These are phyloP conservation scores for Penicillium goetzii DNA, from an alignment of 495 filamentous ascomycete genomes.

Conservation along the genomic window DNA sequence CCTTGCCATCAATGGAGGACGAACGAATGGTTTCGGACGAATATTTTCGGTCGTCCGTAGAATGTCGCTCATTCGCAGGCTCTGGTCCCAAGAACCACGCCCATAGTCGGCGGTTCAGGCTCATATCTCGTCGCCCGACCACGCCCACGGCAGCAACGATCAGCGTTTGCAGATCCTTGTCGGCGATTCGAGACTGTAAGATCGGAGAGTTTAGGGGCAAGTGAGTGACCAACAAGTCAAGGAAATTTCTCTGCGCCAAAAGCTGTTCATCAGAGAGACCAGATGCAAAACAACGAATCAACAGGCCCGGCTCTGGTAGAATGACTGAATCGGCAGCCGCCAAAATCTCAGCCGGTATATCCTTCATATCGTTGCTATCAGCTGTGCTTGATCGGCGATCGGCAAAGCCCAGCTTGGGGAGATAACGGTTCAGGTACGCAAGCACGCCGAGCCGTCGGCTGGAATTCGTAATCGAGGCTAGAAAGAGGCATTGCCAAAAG, in stretches of 20 bases:
- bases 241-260: slow-evolving; percentile 89
- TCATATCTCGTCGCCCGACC: slow-evolving; percentile 89
- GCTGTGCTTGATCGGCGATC: slow-evolving; percentile 39
- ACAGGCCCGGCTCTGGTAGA: slow-evolving; percentile 87
- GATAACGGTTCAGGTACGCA: slow-evolving; percentile 76
- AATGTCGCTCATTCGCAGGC: slow-evolving; percentile 50
- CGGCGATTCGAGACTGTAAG: slow-evolving; percentile 70
- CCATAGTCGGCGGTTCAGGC: slow-evolving; percentile 91
- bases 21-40: slow-evolving; percentile 50
- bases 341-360: slow-evolving; percentile 35
- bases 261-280: slow-evolving; percentile 89
- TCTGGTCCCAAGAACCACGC: slow-evolving; percentile 94
- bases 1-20: slow-evolving; percentile 45
- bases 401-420: slow-evolving; percentile 69
- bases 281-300: slow-evolving; percentile 87
- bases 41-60: slow-evolving; percentile 52
- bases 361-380: slow-evolving; percentile 27
- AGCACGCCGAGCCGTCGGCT: slow-evolving; percentile 83
- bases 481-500: slow-evolving; percentile 98
- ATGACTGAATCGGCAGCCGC: slow-evolving; percentile 72
- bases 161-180: slow-evolving; percentile 76
- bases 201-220: slow-evolving; percentile 86
- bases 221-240: slow-evolving; percentile 90
- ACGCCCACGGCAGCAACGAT: slow-evolving; percentile 82
- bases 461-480: slow-evolving; percentile 86